A percentile compares a stretch with the other conserved stretches of the same genome.
Conservation (phyloP, 306 rosid genomes). For the Medicago arabica region DNA sequence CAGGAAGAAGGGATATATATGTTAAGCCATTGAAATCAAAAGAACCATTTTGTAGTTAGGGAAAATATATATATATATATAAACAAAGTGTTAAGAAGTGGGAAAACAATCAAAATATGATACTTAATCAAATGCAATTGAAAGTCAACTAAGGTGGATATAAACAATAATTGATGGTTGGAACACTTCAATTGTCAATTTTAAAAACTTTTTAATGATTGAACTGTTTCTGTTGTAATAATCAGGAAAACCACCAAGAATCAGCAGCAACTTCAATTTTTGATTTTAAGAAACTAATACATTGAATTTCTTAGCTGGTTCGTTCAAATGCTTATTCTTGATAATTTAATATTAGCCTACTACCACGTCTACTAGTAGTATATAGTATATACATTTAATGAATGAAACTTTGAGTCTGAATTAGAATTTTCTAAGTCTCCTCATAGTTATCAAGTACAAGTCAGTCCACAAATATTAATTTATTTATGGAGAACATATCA, state of each 20-base stretch:
- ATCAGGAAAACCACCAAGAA: slow-evolving; percentile 26
- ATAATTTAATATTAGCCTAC: background rate
- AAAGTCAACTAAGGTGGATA: slow-evolving; percentile 42
- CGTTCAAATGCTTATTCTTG: background rate
- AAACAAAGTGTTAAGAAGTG: slow-evolving; percentile 8
- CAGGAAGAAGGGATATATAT: background rate
- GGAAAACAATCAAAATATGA: slow-evolving; percentile 34
- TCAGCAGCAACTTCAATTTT: slow-evolving; percentile 23
- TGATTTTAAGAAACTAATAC: slow-evolving; percentile 35
- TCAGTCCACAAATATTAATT: slow-evolving; percentile 14
- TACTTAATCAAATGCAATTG: slow-evolving; percentile 11
- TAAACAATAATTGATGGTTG: slow-evolving; percentile 41
- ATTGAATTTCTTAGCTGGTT: slow-evolving; percentile 41
- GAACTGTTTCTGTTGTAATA: background rate
- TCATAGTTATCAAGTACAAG: background rate
- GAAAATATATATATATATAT: slow-evolving; percentile 1
- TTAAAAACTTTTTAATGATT: slow-evolving; percentile 18
- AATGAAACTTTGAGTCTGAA: slow-evolving; percentile 26
- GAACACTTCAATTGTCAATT: slow-evolving; percentile 23
- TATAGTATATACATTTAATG: background rate
- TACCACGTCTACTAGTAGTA: too few relatives aligned
- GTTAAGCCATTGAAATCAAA: slow-evolving; percentile 9
- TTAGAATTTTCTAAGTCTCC: background rate
- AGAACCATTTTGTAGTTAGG: background rate
- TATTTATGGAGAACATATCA: background rate